Conservation (phyloP, 192 early-diverging fungal genomes). For the Backusella macrospora region DNA sequence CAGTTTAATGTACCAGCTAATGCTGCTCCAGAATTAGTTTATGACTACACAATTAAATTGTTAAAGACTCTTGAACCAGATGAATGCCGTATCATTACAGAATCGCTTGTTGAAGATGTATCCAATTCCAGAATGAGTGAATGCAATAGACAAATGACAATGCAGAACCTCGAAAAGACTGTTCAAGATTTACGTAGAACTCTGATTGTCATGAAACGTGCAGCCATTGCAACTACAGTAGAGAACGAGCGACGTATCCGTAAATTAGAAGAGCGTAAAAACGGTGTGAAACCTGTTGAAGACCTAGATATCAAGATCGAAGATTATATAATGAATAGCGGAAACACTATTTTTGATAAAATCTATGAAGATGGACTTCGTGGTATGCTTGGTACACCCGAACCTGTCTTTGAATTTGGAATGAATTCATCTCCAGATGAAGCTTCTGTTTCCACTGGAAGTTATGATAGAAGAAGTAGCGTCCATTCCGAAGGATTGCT, state of each 20-base stretch:
- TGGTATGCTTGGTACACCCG: constrained; percentile 39
- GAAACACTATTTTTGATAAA: constrained; percentile 46
- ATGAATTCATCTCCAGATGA: constrained; percentile 15
- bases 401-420: constrained; percentile 17
- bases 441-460: constrained; percentile 8
- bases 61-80: constrained; percentile 51
- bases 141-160: constrained; percentile 52
- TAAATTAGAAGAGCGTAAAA: constrained; percentile 23
- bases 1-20: constrained; percentile 41
- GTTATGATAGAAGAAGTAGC: constrained; percentile 14
- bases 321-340: constrained; percentile 40
- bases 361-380: constrained; percentile 46
- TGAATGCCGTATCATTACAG: constrained; percentile 52
- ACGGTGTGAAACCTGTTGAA: constrained; percentile 12
- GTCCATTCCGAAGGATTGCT: neutral
- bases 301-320: constrained; percentile 34
- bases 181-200: constrained; percentile 57
- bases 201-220: constrained; percentile 60
- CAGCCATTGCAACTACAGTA: constrained; percentile 48
- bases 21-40: constrained; percentile 51
- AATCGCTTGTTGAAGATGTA: constrained; percentile 65
- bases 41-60: constrained; percentile 53
- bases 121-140: constrained; percentile 52
- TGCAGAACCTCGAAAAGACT: constrained; percentile 53
- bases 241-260: constrained; percentile 40